Percentiles rank a stretch among this genome's conserved stretches.
These are phyloP conservation scores for Chaetomidium leptoderma DNA, from an alignment of 495 filamentous ascomycete species.

Conservation along the genomic window DNA sequence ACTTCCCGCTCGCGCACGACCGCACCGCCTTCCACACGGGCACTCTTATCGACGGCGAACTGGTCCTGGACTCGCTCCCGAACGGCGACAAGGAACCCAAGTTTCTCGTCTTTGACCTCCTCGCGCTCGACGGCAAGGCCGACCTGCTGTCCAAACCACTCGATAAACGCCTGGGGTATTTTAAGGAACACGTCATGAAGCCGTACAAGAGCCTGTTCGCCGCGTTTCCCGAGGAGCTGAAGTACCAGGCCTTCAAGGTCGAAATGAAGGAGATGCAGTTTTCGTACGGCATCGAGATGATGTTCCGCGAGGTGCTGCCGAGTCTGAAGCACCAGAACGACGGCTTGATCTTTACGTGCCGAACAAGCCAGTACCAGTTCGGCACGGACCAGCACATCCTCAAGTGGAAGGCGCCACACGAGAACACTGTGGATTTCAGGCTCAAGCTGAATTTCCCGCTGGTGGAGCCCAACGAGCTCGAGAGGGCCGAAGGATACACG, in stretches of 20 bases:
- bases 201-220: slow-evolving; percentile 72
- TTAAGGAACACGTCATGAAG: slow-evolving; percentile 69
- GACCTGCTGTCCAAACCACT: slow-evolving; percentile 69
- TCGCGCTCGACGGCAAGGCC: slow-evolving; percentile 71
- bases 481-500: slow-evolving; percentile 56
- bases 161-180: slow-evolving; percentile 84
- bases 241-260: slow-evolving; percentile 70
- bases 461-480: slow-evolving; percentile 63
- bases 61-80: slow-evolving; percentile 70
- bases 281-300: slow-evolving; percentile 81
- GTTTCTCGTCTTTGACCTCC: slow-evolving; percentile 89
- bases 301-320: slow-evolving; percentile 82
- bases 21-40: slow-evolving; percentile 64
- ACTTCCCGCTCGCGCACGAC: slow-evolving; percentile 70
- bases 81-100: slow-evolving; percentile 63
- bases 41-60: slow-evolving; percentile 88
- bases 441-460: slow-evolving; percentile 71
- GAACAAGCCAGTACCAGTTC: slow-evolving; percentile 73
- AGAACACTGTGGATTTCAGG: slow-evolving; percentile 91
- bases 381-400: slow-evolving; percentile 91
- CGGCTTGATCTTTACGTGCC: slow-evolving; percentile 93
- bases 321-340: slow-evolving; percentile 87
- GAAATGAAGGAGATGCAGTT: slow-evolving; percentile 84
- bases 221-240: slow-evolving; percentile 62
- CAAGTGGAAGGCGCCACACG: slow-evolving; percentile 92